Evolutionary conservation across 2,329 filamentous ascomycete genomes (phyloP).

Genomic region (Coccinonectria pachysandricola): DNA sequence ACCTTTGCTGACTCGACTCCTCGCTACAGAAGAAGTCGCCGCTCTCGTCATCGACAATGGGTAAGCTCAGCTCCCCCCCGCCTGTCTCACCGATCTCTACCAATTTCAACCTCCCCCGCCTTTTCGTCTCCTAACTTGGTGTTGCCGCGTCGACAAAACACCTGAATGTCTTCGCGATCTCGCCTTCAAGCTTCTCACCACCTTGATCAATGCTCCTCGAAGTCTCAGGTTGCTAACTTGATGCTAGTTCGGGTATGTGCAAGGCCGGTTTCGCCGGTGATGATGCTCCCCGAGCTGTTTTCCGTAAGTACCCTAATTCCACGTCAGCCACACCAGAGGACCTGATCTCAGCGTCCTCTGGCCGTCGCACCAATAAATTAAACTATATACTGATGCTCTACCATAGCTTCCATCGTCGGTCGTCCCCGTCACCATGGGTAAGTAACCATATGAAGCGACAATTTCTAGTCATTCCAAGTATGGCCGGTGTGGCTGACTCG

Average conservation of each 20-base stretch:
- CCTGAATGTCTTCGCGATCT: conserved; percentile 2
- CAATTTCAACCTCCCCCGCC: conserved; percentile 10
- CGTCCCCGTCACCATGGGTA: conserved; percentile 99
- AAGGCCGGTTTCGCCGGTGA: conserved; percentile 99
- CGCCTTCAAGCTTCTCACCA: conserved; percentile 1
- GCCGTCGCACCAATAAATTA: conserved; percentile 5
- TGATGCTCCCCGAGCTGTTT: conserved; percentile 98
- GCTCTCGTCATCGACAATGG: conserved; percentile 99
- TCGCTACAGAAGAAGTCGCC: conserved; percentile 88
- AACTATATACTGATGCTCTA: conserved; percentile 29
- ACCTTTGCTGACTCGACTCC: conserved; percentile 32
- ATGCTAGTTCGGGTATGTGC: conserved; percentile 95
- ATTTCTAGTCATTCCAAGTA: conserved; percentile 6
- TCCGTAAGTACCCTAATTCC: conserved; percentile 68
- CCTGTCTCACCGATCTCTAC: conserved; percentile 27
- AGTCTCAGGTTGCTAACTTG: conserved; percentile 28
- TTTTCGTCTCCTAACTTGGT: conserved; percentile 16
- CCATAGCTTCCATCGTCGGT: conserved; percentile 92
- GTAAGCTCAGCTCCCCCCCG: conserved; percentile 57
- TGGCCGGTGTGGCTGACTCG: conserved; percentile 7
- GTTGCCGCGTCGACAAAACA: conserved; percentile 8
- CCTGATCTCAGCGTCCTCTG: conserved; percentile 9
- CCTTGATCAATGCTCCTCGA: too few species aligned
- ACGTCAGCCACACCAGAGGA: conserved; percentile 9
- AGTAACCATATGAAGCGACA: too few species aligned